Conservation (phyloP, 23 red algal species). For the Gracilariopsis chorda region DNA sequence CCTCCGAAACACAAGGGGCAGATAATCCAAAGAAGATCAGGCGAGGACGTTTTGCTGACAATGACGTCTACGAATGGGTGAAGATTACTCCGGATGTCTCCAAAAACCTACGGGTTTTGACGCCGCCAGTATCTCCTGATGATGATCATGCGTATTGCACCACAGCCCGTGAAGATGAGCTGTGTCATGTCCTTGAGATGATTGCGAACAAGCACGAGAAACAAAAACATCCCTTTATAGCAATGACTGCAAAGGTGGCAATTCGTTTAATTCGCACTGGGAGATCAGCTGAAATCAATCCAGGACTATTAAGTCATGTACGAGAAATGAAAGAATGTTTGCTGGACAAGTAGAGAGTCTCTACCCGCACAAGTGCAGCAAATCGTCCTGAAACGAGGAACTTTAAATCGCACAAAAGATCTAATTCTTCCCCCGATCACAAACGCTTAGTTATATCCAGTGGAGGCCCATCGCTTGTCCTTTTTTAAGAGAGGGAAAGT, state of each 20-base stretch:
- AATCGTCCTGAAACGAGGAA: too few species aligned
- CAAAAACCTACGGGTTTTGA: background rate
- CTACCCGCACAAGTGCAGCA: too few species aligned
- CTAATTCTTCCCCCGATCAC: too few species aligned
- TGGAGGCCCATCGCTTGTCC: constrained; percentile 61
- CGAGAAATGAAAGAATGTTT: constrained; percentile 6
- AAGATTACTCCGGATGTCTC: constrained; percentile 2
- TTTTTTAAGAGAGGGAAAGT: background rate
- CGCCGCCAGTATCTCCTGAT: background rate
- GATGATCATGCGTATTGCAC: background rate
- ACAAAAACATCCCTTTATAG: constrained; percentile 7
- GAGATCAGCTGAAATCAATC: constrained; percentile 40
- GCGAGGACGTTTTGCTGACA: background rate
- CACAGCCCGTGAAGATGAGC: background rate
- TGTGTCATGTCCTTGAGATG: constrained; percentile 28
- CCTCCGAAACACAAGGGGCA: background rate
- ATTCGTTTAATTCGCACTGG: background rate
- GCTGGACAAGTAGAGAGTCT: too few species aligned
- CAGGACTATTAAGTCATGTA: constrained; percentile 37
- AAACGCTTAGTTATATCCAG: constrained; percentile 36
- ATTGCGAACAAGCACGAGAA: constrained; percentile 5
- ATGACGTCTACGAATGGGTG: background rate
- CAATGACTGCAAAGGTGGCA: constrained; percentile 14
- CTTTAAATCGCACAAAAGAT: too few species aligned
- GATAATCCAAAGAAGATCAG: background rate